Conservation (phyloP, 768 basidiomycete species). For the Boletus sp. region DNA sequence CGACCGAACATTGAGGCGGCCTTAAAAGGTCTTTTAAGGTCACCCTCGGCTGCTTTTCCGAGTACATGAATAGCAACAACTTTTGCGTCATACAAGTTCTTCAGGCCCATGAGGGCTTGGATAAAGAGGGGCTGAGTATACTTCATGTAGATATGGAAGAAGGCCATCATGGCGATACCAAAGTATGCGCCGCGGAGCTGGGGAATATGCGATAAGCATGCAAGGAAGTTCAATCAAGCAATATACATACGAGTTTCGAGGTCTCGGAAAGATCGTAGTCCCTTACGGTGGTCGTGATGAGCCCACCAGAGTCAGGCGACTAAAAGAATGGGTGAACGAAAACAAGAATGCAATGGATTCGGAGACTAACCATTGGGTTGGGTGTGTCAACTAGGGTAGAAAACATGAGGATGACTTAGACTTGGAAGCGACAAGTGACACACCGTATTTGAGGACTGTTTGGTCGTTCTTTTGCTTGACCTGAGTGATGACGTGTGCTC, state of each 20-base stretch:
- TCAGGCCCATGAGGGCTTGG: constrained; percentile 92
- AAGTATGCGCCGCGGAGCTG: constrained; percentile 67
- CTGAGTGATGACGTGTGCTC: constrained; percentile 39
- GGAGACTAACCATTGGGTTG: constrained; percentile 63
- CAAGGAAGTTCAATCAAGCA: constrained; percentile 14
- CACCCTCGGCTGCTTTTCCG: constrained; percentile 76
- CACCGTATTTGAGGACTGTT: constrained; percentile 93
- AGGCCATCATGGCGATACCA: constrained; percentile 82
- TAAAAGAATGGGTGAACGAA: constrained; percentile 19
- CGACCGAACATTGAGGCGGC: constrained; percentile 69
- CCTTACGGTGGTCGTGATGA: constrained; percentile 86
- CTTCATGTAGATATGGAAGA: constrained; percentile 92
- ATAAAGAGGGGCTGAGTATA: constrained; percentile 97
- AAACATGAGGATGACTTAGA: not conserved
- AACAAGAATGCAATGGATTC: not conserved
- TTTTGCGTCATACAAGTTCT: constrained; percentile 85
- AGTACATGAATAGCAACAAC: constrained; percentile 78
- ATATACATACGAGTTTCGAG: constrained; percentile 66
- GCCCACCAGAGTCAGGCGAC: constrained; percentile 64
- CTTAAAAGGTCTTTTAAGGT: constrained; percentile 90
- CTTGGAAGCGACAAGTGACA: constrained; percentile 24
- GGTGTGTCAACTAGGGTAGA: constrained; percentile 62
- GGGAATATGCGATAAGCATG: not conserved
- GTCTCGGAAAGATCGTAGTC: constrained; percentile 93
- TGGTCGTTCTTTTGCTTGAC: constrained; percentile 95